Evolutionary conservation across 768 basidiomycete species (phyloP), one percentile per base, ranked within the genome.

Genomic region (Collybia nuda): DNA sequence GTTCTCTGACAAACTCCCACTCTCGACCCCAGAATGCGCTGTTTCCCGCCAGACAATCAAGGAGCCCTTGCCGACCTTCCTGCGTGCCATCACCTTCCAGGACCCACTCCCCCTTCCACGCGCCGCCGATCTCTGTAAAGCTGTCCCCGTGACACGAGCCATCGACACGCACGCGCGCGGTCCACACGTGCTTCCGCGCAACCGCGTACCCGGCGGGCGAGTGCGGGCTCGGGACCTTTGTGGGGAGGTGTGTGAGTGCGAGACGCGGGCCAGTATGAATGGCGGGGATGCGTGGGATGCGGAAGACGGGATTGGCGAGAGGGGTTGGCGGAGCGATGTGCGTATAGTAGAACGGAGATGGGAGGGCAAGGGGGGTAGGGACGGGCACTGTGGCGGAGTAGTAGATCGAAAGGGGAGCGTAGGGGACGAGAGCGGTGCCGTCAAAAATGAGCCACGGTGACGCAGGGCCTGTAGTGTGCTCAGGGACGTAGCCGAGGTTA

Each of bases 61-160:
- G 52, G 37, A 89, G 63, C 2, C 70, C 62, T 61, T 79, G 73
- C 40, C 78, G 71, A 5, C 85, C 86, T 61, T 88, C 87, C 26
- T 67, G 72, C 15, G 88, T 91, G 1, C 88, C 90, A 47, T 88
- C 86, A 1, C 81, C 84, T 65, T 91, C 86, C n/a, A 91, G 70
- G 12, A 88, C 70, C 88, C 90, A 90, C 55, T 90, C 86, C 2
- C 86, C 85, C 21, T 77, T 69, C 90, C 90, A 91, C 2, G 85
- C 86, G 14, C 78, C 76, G 5, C 85, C 86, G 19, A 86, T 68
- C 26, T 66, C 76, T 17, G 66, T 66, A 29, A 61, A 57, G 14
- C 60, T 65, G 38, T 57, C 38, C 26, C 50, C 56, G 21, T 56
- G 56, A 52, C 56, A 56, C 63, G 46, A 59, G 44, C 46, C 26